These are phyloP conservation scores for Aureobasidium sp. DNA, from an alignment of 2,329 filamentous ascomycete species.

Conservation along the genomic window DNA sequence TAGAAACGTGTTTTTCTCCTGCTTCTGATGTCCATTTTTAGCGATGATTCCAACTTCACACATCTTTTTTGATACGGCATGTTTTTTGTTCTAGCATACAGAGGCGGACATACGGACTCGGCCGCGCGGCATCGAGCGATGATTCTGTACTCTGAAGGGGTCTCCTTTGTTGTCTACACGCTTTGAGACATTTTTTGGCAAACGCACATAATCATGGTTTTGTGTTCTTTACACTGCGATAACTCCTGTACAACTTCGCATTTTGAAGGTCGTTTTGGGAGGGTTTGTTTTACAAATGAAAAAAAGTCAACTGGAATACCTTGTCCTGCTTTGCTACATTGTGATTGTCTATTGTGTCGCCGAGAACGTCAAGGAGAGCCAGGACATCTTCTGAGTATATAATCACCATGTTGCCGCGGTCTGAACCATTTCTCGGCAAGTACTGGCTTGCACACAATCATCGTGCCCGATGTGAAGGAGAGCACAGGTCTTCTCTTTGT, in stretches of 20 bases:
- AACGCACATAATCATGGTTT: conserved; percentile 3
- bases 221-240: neutral
- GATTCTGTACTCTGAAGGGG: neutral
- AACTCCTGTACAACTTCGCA: neutral
- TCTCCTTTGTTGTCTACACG: conserved; percentile 3
- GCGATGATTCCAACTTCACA: neutral
- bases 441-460: too few relatives aligned
- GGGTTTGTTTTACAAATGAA: conserved; percentile 8
- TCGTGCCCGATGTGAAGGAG: too few relatives aligned
- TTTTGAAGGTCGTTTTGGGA: neutral
- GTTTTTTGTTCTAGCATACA: neutral
- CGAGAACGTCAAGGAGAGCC: too few relatives aligned
- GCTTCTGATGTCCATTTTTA: conserved; percentile 2
- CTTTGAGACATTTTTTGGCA: neutral
- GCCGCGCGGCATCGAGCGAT: conserved; percentile 2
- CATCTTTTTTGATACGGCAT: neutral
- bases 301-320: conserved; percentile 2
- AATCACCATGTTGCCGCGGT: too few relatives aligned
- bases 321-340: neutral
- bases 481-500: too few relatives aligned
- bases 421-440: too few relatives aligned
- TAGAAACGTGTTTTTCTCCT: neutral
- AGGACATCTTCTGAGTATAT: too few relatives aligned
- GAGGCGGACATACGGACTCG: neutral
- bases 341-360: neutral